Evolutionary conservation across 2,329 filamentous ascomycete species (phyloP), one percentile per base, ranked within the genome.

Genomic region (Penicillium frequentans): DNA sequence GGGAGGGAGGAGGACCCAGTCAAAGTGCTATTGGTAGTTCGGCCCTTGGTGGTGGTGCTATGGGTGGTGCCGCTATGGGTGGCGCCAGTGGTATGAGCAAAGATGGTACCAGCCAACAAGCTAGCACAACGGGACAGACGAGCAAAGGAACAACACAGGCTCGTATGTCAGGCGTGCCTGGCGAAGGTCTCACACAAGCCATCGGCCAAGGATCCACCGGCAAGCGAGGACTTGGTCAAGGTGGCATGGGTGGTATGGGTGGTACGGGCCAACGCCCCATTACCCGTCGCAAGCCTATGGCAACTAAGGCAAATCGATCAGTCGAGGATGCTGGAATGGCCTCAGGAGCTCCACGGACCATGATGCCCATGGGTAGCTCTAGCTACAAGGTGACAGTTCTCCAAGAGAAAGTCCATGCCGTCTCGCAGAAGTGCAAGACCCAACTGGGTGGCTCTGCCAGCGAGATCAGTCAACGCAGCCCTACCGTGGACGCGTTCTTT

Each of bases 401-500:
- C 6, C 69, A 71, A 48, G 68, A 69, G 26, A 68, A 64, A 33
- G 58, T 72, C 1, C 64, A 70, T 21, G 56, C 60, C 7, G 68
- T 73, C 13, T 65, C 67, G 10, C 65, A 68, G 24, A 70, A 72
- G 51, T 71, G 67, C 61, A 70, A 70, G 47, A 53, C 61, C 11
- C 69, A 70, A 43, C 54, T 73, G 11, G 69, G 68, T 1, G 39
- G 66, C 13, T 64, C 68, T 8, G 56, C 68, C 3, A 63, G 49
- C 23, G 65, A 72, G 52, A 64, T 73, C 10, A 68, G 63, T 29
- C 52, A 59, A 26, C 70, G 71, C 42, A 64, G 67, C n/a, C 63
- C 68, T 1, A 73, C 57, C 2, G 63, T 72, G 3, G 70, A 73
- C 58, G 60, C 58, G 24, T 72, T 73, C 56, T 73, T 73, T 24